Base-by-base conservation (phyloP, 495 filamentous ascomycete genomes). In the Astrocystis sublimbata region DNA sequence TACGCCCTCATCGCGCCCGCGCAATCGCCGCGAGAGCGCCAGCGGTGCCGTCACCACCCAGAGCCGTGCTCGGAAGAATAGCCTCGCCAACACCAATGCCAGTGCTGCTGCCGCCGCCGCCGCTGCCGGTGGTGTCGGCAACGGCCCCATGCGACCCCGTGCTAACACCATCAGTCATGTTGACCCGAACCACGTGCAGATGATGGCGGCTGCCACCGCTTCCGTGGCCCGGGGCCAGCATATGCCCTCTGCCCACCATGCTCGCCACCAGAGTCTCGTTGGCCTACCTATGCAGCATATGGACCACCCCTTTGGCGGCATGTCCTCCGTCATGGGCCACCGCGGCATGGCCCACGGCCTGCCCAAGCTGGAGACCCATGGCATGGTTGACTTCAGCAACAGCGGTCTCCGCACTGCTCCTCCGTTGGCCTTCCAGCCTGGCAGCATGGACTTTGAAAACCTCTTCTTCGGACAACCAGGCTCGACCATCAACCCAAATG, bases 81-180 rank as follows among this genome's bases (percentile, higher is more conserved):
- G 93, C 49, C 82, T 93, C 61, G 93, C 88, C 58, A 89, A 84
- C 68, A 76, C 81, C 40, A 78, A 79, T 28, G 69, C 40, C 4
- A 28, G 21, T 21, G 40, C 60, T 17, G 42, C 60, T 31, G 51
- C 47, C 38, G 42, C 60, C 26, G 40, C 60, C 33, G 42, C 60
- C 41, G 51, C 47, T 5, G 40, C 76, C 60, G 76, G 73, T 30
- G 77, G 70, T 5, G 71, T 77, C 38, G 76, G 74, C 35, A 79
- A 80, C 61, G 80, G 79, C 58, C 78, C 81, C 13, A 92, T 94
- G 87, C 85, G 96, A 60, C 96, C 94, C 15, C 81, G 94, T 61
- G 96, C 96, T 33, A 97, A 98, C 68, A 99, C 94, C 33, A 97
- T 98, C 71, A 93, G 93, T 72, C 96, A 98, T 75, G 86, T 98